phyloP scores from a whole-genome alignment of 345 rosid species.

The Heritiera littoralis region DNA sequence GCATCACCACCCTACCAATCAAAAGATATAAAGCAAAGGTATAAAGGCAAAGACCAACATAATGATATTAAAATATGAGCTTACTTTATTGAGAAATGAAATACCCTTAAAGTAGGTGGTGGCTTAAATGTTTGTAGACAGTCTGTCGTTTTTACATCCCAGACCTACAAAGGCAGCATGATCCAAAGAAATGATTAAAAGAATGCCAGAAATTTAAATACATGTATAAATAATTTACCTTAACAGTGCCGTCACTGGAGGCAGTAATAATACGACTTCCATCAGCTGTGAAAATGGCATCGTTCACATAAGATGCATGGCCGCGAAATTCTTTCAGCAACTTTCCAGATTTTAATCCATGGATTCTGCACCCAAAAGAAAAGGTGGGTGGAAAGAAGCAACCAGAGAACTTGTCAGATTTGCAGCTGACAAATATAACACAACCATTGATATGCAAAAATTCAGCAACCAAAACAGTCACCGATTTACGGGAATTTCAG shows the following conservation, averaged over 20 bases:
- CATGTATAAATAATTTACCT: slow-evolving; percentile 39
- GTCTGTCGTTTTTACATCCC: slow-evolving; percentile 96
- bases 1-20: slow-evolving; percentile 85
- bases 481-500: neutral
- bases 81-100: slow-evolving; percentile 10
- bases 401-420: neutral
- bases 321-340: slow-evolving; percentile 95
- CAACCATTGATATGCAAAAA: neutral
- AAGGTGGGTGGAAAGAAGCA: neutral
- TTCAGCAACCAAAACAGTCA: neutral
- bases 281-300: slow-evolving; percentile 89
- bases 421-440: neutral
- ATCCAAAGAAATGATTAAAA: neutral
- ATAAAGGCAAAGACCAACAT: slow-evolving; percentile 11
- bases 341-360: slow-evolving; percentile 96
- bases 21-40: slow-evolving; percentile 29
- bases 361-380: slow-evolving; percentile 58
- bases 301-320: slow-evolving; percentile 83
- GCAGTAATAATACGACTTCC: slow-evolving; percentile 89
- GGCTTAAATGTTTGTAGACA: slow-evolving; percentile 93
- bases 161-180: slow-evolving; percentile 53
- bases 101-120: slow-evolving; percentile 91
- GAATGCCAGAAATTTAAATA: slow-evolving; percentile 1
- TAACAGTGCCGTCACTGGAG: slow-evolving; percentile 89
- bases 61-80: slow-evolving; percentile 22